Base-by-base conservation (phyloP, 345 rosid species). In the Kernera saxatilis region DNA sequence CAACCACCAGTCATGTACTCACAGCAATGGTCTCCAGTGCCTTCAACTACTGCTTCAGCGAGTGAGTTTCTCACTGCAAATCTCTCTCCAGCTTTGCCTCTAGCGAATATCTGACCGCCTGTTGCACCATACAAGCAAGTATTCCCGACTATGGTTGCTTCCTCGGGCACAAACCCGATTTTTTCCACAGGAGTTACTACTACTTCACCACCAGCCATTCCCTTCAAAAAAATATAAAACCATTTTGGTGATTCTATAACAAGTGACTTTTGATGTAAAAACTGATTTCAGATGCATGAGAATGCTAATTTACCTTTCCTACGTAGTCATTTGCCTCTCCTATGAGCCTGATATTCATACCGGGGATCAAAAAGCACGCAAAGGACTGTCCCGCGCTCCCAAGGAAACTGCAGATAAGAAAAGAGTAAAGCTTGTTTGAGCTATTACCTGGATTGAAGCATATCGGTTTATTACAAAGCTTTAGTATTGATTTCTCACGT, bases 1-100 rank as follows among this genome's bases (percentile, higher is more conserved):
- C 97, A 91, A 35, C 99, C 99, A 62, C 97, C 99, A 67, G 99
- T 94, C 99, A 94, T 91, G 82, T 94, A 94, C 79, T 94, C 97
- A 46, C 97, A 94, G 60, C 93, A 94, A 69, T 94, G 99, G 67
- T 94, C 97, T 41, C 99, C 97, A 53, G 93, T 89, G 66, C 99
- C 99, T 88, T 94, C 99, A 78, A 94, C 99, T 23, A 94, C 99
- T 15, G 99, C 97, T 78, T 91, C 78, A 78, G 93, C 96, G 22
- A 94, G 99, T 33, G 99, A 94, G 81, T 94, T 94, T 74, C 99
- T 85, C 46, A 94, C 99, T 23, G 99, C 99, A 85, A 94, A 94
- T 18, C 99, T 80, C 82, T 94, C 99, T 66, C 99, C 99, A 60
- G 97, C 91, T 84, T 85, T 91, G 54, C 99, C 99, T 82, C 97